Base-by-base conservation (phyloP, 1,139 yeast genomes). In the Meyerozyma sp. region DNA sequence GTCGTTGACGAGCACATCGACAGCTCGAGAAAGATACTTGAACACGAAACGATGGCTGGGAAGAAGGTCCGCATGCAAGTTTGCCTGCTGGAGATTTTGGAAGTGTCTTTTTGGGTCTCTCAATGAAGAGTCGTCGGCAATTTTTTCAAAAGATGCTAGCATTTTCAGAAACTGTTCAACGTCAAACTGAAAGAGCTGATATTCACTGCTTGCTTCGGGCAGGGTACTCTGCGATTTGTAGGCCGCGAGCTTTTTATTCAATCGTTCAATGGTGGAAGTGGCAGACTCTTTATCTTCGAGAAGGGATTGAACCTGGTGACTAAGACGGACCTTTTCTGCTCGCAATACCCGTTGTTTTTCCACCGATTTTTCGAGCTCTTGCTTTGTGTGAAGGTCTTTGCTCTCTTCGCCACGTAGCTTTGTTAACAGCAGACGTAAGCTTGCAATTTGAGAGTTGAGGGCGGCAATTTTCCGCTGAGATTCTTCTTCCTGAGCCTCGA, bases 91-190 rank as follows among this genome's bases (percentile, higher is more conserved):
- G 41, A 82, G 57, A 41, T 65, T 67, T 6, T 72, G 71, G 26
- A 81, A 62, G 49, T 80, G 81, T 28, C 65, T 66, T 13, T 70
- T 70, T 1, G 87, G 84, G 46, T 80, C 85, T 21, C 65, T 64
- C 32, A 82, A 69, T 0, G 88, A 82, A 3, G 68, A 56, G 47
- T 77, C 79, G 47, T 83, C 88, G 3, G 84, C 72, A 8, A 82
- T 71, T 49, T 75, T 74, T 40, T 75, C 72, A 46, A 82, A 73
- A 1, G 79, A 70, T 30, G 66, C 63, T 40, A 81, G 53, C 49
- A 73, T 53, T 58, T 70, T 65, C 47, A 71, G 63, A 59, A 70
- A 71, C 57, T 75, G 59, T 46, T 58, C 47, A 46, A 65, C 55
- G 53, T 77, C 74, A 43, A 61, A 57, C 37, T 65, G 61, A 23